Evolutionary conservation across 208 protist genomes (phyloP), one percentile per base, ranked within the genome.

Genomic region (Leishmania guyanensis): DNA sequence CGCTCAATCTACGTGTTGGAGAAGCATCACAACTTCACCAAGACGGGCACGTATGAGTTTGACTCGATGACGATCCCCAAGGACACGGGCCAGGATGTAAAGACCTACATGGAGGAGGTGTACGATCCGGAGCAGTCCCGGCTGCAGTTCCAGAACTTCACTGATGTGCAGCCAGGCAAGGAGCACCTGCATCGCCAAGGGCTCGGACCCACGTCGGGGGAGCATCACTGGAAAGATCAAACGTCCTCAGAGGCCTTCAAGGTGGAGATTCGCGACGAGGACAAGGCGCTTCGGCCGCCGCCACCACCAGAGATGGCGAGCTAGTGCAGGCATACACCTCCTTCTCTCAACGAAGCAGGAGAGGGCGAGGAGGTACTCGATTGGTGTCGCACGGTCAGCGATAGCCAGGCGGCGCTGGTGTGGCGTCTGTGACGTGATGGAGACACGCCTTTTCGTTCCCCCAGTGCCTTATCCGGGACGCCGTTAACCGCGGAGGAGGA

Each of bases 51-150:
- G 50, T 97, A 96, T 77, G 92, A 97, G 90, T 97, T 90, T 69
- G 94, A 97, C 72, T 88, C 83, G 62, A 97, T 97, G 94, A 85
- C 86, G 43, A 82, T 97, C 73, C 94, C 94, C 5, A 93, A 93
- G 70, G 92, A 97, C 78, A 97, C 94, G n/a, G 94, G 94, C 16
- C 94, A 97, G 77, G 93, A 97, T 79, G 94, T 97, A 84, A 91
- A 93, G 87, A 95, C 91, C 50, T 97, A 97, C 88, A 97, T 97
- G 94, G 94, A 97, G 87, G 94, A 97, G 83, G 90, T 95, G 51
- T 97, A 97, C 82, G 94, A 97, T 81, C 94, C 94, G 33, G 91
- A 96, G 86, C 62, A 96, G 58, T 94, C 91, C 33, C 90, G 92
- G 6, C 82, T 88, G 88, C 92, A 96, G 86, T 97, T 97, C 74